Percentiles rank a stretch among this genome's conserved stretches.
Evolutionary conservation across 805 yeast species (phyloP).

Genomic region (Teunomyces tritomae): DNA sequence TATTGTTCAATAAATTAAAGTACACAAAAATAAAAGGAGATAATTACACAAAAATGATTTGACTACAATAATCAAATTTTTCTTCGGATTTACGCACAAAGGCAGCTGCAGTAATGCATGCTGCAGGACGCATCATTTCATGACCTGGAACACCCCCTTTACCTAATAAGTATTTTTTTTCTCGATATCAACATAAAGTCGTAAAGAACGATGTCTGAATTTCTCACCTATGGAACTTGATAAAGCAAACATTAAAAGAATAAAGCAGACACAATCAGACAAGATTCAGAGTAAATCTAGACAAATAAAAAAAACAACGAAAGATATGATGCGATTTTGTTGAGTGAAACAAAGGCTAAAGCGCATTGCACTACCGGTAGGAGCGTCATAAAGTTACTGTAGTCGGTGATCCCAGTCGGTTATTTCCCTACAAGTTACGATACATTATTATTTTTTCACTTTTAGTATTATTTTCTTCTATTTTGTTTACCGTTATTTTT

Average conservation of each 20-base stretch:
- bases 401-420: not conserved
- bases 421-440: not conserved
- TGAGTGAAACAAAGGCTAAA: too few species aligned
- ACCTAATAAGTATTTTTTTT: not conserved
- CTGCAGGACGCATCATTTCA: not conserved
- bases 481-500: not conserved
- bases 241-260: not conserved
- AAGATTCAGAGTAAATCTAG: too few species aligned
- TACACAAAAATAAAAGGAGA: not conserved
- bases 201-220: not conserved
- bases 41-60: not conserved
- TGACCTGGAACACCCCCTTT: not conserved
- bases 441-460: not conserved
- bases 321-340: not conserved
- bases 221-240: not conserved
- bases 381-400: not conserved
- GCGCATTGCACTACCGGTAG: not conserved
- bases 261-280: too few species aligned
- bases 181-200: not conserved
- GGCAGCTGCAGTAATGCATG: not conserved
- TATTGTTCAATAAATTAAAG: not conserved
- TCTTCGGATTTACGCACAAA: not conserved
- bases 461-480: conserved; percentile 3
- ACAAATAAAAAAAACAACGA: not conserved
- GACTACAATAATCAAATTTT: not conserved